Base-by-base conservation (phyloP, 2,329 filamentous ascomycete species). In the Colletotrichum ledebouriae region DNA sequence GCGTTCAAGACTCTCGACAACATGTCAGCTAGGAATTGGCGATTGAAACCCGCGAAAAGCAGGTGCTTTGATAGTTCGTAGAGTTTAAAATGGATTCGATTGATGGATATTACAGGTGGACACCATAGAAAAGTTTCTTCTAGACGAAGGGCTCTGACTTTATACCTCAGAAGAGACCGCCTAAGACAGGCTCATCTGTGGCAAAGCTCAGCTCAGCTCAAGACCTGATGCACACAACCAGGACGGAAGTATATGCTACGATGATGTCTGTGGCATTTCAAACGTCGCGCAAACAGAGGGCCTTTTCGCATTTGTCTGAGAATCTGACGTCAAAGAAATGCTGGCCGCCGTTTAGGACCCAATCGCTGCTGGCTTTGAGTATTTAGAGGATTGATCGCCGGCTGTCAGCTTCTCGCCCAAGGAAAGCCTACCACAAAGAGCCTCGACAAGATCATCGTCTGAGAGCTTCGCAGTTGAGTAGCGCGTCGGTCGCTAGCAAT, bases 311-410 rank as follows among this genome's bases (percentile, higher is more conserved):
- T 20, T 1, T 37, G 49, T 33, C 49, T 53, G 12, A 17, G 25
- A 37, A 53, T 13, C 49, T 53, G 49, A 53, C 49, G 29, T 53
- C 29, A 53, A 29, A 37, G 0, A 15, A 1, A 13, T 0, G n/a
- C 49, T 52, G 29, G 49, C 29, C 49, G 25, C 10, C 1, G 3
- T 12, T 0, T 2, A 0, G n/a, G n/a, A 11, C 1, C 49, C 29
- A 53, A 53, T 37, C 49, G 17, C 0, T 53, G n/a, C 0, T 7
- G 25, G 0, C 11, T n/a, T 0, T n/a, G 0, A 33, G 49, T 10
- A 34, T 33, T 52, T 1, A 12, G 1, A 2, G 0, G 29, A 53
- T 9, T 33, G 49, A 53, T 53, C 49, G 49, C 17, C 49, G 0
- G 29, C 49, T 53, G 49, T 37, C 49, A 53, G 49, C 49, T 33